Base-by-base conservation (phyloP, 331 rosid species). In the Quercus lobata region DNA sequence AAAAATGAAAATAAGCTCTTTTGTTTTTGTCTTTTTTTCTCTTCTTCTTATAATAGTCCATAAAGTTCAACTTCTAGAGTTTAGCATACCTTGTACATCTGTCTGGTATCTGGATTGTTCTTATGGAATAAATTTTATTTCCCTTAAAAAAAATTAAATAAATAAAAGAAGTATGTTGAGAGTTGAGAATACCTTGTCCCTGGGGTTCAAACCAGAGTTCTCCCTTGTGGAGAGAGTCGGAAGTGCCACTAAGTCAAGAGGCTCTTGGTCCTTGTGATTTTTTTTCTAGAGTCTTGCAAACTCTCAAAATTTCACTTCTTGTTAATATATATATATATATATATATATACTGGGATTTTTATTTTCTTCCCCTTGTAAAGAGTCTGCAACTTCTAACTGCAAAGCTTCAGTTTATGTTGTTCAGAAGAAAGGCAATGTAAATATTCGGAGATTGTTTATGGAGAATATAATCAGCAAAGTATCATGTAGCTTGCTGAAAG, bases 341-440 rank as follows among this genome's bases (percentile, higher is more conserved):
- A 37, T 37, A 37, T 37, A 37, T 41, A 56, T 66, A 37, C 27
- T 29, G n/a, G 32, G 30, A 53, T 35, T 7, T 44, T 30, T 73
- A 52, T 69, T 61, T 72, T 44, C 18, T 32, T 57, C 69, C 14
- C 52, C 71, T 63, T 35, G 24, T 49, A 24, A 76, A 71, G 55
- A 63, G 65, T 55, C 57, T 78, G 79, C 58, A 70, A 73, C 69
- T 72, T 62, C 83, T 85, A 82, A 83, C 83, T 79, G 83, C 84
- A 81, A 86, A 81, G 71, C 80, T 88, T 89, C 87, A 92, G 93
- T 81, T 73, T 80, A 71, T 84, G 76, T 83, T 62, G 76, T 86
- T 62, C 91, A 83, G 90, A 84, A 80, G 79, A 85, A 79, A 78
- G 55, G 89, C 91, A 84, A 72, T 77, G 17, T 76, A 72, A 78